These are phyloP conservation scores for Agaricus subrufescens DNA, from an alignment of 768 basidiomycete species.

Conservation along the genomic window DNA sequence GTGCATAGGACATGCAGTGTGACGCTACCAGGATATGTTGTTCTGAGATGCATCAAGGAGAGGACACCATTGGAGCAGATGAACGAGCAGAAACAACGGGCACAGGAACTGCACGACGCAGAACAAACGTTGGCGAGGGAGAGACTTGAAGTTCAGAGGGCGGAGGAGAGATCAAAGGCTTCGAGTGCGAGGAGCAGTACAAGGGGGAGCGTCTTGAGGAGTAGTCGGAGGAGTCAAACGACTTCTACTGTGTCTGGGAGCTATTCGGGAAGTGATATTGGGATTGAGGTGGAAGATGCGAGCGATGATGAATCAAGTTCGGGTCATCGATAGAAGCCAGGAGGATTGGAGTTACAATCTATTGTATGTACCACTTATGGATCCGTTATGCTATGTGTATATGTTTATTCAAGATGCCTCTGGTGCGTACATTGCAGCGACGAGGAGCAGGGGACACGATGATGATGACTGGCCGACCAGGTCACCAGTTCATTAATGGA, in stretches of 20 bases:
- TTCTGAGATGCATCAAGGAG: slow-evolving; percentile 45
- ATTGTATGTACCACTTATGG: no score
- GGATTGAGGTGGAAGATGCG: slow-evolving; percentile 4
- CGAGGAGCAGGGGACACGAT: no score
- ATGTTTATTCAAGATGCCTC: no score
- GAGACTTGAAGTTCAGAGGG: slow-evolving; percentile 43
- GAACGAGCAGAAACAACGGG: no score
- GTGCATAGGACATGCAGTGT: slow-evolving; percentile 43
- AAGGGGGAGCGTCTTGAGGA: slow-evolving; percentile 15
- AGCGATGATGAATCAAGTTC: not conserved
- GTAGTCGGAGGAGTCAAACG: not conserved
- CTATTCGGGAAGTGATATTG: not conserved
- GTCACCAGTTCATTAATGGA: no score
- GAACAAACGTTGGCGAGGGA: slow-evolving; percentile 43
- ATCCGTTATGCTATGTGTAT: no score
- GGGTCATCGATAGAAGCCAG: no score
- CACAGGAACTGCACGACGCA: no score
- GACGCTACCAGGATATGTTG: slow-evolving; percentile 53
- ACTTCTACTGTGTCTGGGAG: not conserved
- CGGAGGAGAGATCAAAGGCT: slow-evolving; percentile 5
- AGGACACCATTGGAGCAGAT: slow-evolving; percentile 45
- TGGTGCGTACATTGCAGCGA: no score
- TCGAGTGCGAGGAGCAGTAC: slow-evolving; percentile 13
- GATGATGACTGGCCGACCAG: no score
- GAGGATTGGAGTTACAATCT: no score